Percentiles rank a stretch among this genome's conserved stretches.
Conservation (phyloP, 1,139 yeast species). For the Petasospora rhodanensis region DNA sequence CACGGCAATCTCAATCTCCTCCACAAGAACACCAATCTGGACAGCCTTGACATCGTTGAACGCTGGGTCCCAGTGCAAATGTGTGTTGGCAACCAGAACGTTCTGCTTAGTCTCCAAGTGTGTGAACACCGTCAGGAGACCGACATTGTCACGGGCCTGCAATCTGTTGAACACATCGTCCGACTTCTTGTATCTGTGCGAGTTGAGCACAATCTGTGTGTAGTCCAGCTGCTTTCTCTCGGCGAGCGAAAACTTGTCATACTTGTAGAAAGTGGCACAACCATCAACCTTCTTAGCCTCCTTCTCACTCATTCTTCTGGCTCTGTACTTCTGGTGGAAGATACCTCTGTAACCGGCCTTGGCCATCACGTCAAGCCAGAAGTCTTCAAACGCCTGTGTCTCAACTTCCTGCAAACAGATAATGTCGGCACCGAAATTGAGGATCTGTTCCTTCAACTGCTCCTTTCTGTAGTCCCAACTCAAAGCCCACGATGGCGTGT, state of each 20-base stretch:
- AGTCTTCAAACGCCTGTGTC: slow-evolving; percentile 77
- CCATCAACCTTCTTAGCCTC: slow-evolving; percentile 95
- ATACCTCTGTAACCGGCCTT: slow-evolving; percentile 75
- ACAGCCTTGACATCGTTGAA: slow-evolving; percentile 94
- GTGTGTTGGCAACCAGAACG: slow-evolving; percentile 80
- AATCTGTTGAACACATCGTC: slow-evolving; percentile 94
- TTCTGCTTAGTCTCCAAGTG: slow-evolving; percentile 69
- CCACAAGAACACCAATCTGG: slow-evolving; percentile 88
- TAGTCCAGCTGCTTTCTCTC: slow-evolving; percentile 79
- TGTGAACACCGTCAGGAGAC: slow-evolving; percentile 73
- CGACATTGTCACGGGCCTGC: slow-evolving; percentile 93
- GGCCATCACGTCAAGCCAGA: slow-evolving; percentile 74
- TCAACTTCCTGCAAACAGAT: slow-evolving; percentile 96
- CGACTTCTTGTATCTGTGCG: slow-evolving; percentile 86
- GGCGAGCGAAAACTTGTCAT: slow-evolving; percentile 61
- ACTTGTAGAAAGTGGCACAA: slow-evolving; percentile 85
- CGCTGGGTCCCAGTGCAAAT: slow-evolving; percentile 98
- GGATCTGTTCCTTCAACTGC: slow-evolving; percentile 66
- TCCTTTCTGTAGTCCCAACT: slow-evolving; percentile 91
- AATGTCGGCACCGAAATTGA: slow-evolving; percentile 63
- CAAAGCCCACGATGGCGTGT: slow-evolving; percentile 96
- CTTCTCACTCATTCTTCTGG: slow-evolving; percentile 81
- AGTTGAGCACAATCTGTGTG: slow-evolving; percentile 81
- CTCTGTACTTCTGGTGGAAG: slow-evolving; percentile 85
- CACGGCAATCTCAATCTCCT: slow-evolving; percentile 68